These are phyloP conservation scores for Tulasnella sp. DNA, from an alignment of 768 basidiomycete species.

Conservation along the genomic window DNA sequence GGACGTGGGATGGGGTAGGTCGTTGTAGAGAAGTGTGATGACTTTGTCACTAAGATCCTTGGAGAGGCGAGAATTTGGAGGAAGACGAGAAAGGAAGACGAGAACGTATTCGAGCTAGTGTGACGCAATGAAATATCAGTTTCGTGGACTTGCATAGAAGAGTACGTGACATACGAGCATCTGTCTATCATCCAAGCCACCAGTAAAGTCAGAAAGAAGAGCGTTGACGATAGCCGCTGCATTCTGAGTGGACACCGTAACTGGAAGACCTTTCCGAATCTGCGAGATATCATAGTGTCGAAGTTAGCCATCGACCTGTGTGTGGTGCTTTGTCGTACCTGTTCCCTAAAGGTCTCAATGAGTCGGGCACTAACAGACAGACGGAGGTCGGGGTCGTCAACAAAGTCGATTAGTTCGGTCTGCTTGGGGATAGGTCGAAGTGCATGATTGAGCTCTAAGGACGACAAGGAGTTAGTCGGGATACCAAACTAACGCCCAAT, in stretches of 20 bases:
- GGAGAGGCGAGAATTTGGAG: slow-evolving; percentile 26
- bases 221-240: not conserved
- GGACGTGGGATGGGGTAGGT: slow-evolving; percentile 69
- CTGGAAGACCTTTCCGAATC: not conserved
- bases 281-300: not conserved
- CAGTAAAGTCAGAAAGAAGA: not conserved
- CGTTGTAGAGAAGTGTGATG: slow-evolving; percentile 45
- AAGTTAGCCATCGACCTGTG: not conserved
- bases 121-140: not conserved
- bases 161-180: slow-evolving; percentile 46
- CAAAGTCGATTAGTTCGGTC: not conserved
- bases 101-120: slow-evolving; percentile 27
- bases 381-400: not conserved
- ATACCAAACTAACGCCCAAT: not conserved
- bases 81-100: slow-evolving; percentile 9
- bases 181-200: slow-evolving; percentile 64
- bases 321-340: not conserved
- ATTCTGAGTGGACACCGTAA: slow-evolving; percentile 6
- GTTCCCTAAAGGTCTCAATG: not conserved
- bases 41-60: slow-evolving; percentile 23
- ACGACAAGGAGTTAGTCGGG: not conserved
- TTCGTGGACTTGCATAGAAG: not conserved
- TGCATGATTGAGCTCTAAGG: slow-evolving; percentile 1
- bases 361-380: not conserved
- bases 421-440: slow-evolving; percentile 4